Base-by-base conservation (phyloP, 1,139 yeast species). In the Arxiozyma heterogenica region DNA sequence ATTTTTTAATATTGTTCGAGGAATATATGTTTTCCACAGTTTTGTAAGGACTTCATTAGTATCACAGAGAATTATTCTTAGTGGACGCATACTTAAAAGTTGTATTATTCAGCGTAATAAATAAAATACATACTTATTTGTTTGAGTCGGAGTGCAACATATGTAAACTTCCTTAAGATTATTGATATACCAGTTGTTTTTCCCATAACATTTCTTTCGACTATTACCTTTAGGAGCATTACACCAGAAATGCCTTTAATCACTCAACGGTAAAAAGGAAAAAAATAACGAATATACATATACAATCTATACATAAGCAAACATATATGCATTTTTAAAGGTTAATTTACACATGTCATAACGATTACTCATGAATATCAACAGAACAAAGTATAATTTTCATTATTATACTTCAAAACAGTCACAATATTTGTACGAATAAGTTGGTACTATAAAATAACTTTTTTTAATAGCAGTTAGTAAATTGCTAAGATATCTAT, bases 1-100 rank as follows among this genome's bases (percentile, higher is more conserved):
- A 47, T 58, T 53, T 34, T 41, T 43, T 1, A 38, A 20, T 22
- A 51, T 20, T 1, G 49, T 38, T 15, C 48, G 50, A 3, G 57
- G 62, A 11, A 61, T 39, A 39, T 48, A 54, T 20, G 52, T 51
- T 17, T 47, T 46, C 64, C 65, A 62, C 22, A 57, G 47, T 20
- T 50, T 51, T 18, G 55, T 50, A 4, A 63, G 54, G 15, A 45
- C 41, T 41, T 58, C 59, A 50, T 57, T 62, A 9, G 60, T 57
- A 52, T 62, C 65, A 53, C 63, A 60, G n/a, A 63, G 48, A 15
- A 62, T 60, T 18, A 62, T 55, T 41, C 54, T 55, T 49, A 58
- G 20, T 18, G 57, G 47, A 15, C 34, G 34, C 27, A 43, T 43
- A 3, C 8, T 34, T 34, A 15, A 2, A 34, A n/a, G 4, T 34